A percentile compares a stretch with the other conserved stretches of the same genome.
phyloP scores from a whole-genome alignment of 2,329 filamentous ascomycete species.

The Aspergillus sp. region DNA sequence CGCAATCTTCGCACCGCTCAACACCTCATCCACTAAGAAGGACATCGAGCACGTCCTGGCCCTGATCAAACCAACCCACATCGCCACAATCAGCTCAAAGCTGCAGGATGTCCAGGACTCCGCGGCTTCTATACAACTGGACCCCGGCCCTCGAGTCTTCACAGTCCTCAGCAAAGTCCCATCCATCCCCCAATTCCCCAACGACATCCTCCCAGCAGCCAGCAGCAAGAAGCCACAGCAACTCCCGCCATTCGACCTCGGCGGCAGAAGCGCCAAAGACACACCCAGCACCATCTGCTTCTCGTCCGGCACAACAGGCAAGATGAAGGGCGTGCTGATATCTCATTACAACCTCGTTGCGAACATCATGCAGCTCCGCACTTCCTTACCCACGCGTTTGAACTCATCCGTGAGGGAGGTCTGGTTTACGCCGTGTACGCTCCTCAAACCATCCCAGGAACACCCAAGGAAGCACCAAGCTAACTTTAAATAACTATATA shows the following conservation, averaged over 20 bases:
- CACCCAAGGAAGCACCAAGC: too few species aligned
- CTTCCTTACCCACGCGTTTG: conserved; percentile 15
- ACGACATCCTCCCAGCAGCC: too few species aligned
- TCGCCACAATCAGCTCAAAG: conserved; percentile 22
- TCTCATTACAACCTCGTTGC: conserved; percentile 74
- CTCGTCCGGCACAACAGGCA: conserved; percentile 77
- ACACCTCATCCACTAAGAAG: conserved; percentile 20
- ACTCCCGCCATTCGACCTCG: conserved; percentile 22
- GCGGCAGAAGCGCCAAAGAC: conserved; percentile 19
- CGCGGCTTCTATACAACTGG: not conserved
- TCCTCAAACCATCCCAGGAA: not conserved
- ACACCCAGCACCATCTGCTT: conserved; percentile 48
- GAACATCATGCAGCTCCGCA: conserved; percentile 51
- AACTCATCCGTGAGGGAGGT: conserved; percentile 20
- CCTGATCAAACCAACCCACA: conserved; percentile 22
- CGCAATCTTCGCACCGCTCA: conserved; percentile 24
- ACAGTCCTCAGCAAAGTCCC: conserved; percentile 1
- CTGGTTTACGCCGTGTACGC: conserved; percentile 21
- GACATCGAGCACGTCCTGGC: conserved; percentile 23
- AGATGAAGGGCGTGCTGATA: conserved; percentile 81
- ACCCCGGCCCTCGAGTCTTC: not conserved
- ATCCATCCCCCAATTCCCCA: not conserved
- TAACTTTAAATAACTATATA: not conserved
- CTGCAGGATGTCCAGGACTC: conserved; percentile 19
- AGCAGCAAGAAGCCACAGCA: too few species aligned